phyloP scores from a whole-genome alignment of 2,329 filamentous ascomycete species.

The Trichoderma sp. region DNA sequence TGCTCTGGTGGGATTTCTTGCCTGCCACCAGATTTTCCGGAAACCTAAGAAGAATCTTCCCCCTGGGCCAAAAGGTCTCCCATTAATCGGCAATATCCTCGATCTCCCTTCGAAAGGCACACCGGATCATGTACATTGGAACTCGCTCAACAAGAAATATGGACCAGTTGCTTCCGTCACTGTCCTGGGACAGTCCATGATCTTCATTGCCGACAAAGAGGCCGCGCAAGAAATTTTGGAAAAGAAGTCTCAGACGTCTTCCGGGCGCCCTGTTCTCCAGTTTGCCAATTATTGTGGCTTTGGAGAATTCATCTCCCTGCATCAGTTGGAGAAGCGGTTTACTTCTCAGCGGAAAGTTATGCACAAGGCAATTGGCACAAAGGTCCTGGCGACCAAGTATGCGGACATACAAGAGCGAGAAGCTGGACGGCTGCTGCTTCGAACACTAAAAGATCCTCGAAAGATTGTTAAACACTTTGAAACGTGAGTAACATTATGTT shows the following conservation, averaged over 20 bases:
- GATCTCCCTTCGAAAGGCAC: constrained; percentile 42
- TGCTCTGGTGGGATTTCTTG: background rate
- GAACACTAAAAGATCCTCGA: background rate
- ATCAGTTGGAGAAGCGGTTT: background rate
- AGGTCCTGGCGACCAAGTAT: background rate
- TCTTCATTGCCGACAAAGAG: constrained; percentile 41
- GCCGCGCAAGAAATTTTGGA: constrained; percentile 40
- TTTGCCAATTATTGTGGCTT: constrained; percentile 10
- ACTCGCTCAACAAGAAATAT: constrained; percentile 35
- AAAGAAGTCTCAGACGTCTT: constrained; percentile 34
- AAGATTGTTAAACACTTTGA: background rate
- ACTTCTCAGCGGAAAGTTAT: background rate
- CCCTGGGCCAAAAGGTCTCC: constrained; percentile 36
- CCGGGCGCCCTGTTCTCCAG: background rate
- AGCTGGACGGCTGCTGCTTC: background rate
- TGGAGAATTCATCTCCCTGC: background rate
- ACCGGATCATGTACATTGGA: constrained; percentile 36
- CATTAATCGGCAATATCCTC: constrained; percentile 47
- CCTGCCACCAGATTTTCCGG: background rate
- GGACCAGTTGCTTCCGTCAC: constrained; percentile 30
- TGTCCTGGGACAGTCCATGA: constrained; percentile 35
- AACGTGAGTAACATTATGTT: background rate
- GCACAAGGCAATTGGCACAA: background rate
- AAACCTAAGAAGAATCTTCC: constrained; percentile 21
- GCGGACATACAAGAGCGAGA: background rate